Conservation (phyloP, 2,329 filamentous ascomycete species). For the Neopestalotiopsis sp. region DNA sequence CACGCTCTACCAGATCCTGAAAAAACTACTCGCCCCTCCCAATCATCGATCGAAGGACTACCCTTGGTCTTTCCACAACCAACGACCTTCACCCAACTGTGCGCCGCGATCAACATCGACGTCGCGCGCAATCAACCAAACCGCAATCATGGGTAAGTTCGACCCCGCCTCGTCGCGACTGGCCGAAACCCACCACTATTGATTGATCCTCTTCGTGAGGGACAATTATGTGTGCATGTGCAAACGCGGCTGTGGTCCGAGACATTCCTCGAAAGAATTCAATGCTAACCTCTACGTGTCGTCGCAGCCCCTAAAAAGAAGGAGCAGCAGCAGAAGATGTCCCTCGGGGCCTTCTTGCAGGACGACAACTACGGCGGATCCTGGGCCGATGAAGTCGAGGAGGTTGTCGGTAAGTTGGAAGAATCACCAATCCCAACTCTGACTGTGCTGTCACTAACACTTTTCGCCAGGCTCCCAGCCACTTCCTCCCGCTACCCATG, state of each 20-base stretch:
- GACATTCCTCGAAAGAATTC: slow-evolving; percentile 20
- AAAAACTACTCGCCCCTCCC: slow-evolving; percentile 16
- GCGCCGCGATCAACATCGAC: slow-evolving; percentile 28
- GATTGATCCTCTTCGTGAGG: not conserved
- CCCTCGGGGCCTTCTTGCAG: slow-evolving; percentile 92
- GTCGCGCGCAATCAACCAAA: slow-evolving; percentile 37
- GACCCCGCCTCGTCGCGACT: slow-evolving; percentile 22
- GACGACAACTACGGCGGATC: slow-evolving; percentile 88
- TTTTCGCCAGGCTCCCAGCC: slow-evolving; percentile 57
- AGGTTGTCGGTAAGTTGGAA: slow-evolving; percentile 78
- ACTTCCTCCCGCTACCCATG: slow-evolving; percentile 47
- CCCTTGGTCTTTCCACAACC: slow-evolving; percentile 12
- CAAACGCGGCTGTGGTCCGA: slow-evolving; percentile 16
- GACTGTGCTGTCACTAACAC: slow-evolving; percentile 2
- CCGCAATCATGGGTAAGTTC: slow-evolving; percentile 67
- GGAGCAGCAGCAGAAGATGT: slow-evolving; percentile 89
- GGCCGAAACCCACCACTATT: not conserved
- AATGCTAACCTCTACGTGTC: slow-evolving; percentile 47
- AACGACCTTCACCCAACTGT: slow-evolving; percentile 18
- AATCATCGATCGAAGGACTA: slow-evolving; percentile 16
- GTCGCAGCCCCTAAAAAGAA: slow-evolving; percentile 85
- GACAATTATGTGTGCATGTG: slow-evolving; percentile 9
- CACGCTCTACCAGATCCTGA: slow-evolving; percentile 3
- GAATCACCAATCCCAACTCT: slow-evolving; percentile 41
- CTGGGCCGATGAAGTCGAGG: slow-evolving; percentile 99